Evolutionary conservation across 2,329 filamentous ascomycete genomes (phyloP).

Genomic region (Plenodomus lindquistii): DNA sequence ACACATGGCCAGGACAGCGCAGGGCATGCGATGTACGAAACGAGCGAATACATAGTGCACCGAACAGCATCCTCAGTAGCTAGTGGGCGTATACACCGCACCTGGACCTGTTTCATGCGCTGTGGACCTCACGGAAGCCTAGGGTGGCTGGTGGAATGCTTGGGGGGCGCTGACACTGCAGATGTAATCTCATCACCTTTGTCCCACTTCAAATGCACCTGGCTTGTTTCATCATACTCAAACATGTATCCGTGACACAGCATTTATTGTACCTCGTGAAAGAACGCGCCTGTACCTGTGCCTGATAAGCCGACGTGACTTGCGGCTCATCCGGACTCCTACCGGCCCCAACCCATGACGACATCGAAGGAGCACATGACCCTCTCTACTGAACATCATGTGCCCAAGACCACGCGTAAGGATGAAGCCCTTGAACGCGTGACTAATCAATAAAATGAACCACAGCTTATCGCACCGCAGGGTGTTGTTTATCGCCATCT

Average conservation of each 20-base stretch:
- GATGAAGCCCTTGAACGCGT: too few relatives aligned
- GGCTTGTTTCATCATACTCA: constrained; percentile 10
- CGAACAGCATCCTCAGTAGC: constrained; percentile 5
- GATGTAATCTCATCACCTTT: constrained; percentile 25
- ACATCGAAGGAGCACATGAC: constrained; percentile 29
- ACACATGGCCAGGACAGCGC: constrained; percentile 17
- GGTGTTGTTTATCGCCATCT: too few relatives aligned
- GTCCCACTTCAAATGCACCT: constrained; percentile 23
- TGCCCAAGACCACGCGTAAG: constrained; percentile 7
- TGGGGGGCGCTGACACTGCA: constrained; percentile 15
- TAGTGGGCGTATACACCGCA: constrained; percentile 8
- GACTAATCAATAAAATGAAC: too few relatives aligned
- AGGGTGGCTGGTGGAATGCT: constrained; percentile 5
- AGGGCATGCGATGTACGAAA: neutral
- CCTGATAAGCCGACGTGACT: constrained; percentile 35
- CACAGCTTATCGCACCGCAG: too few relatives aligned
- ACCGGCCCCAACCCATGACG: constrained; percentile 41
- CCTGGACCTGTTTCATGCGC: neutral
- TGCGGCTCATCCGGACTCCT: constrained; percentile 28
- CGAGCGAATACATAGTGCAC: constrained; percentile 9
- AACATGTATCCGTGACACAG: constrained; percentile 4
- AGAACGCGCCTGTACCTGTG: constrained; percentile 5
- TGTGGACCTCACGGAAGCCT: neutral
- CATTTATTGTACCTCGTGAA: constrained; percentile 14
- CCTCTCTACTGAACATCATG: too few relatives aligned